Evolutionary conservation across 2,329 filamentous ascomycete genomes (phyloP).

Genomic region (Tolypocladium tundrense): DNA sequence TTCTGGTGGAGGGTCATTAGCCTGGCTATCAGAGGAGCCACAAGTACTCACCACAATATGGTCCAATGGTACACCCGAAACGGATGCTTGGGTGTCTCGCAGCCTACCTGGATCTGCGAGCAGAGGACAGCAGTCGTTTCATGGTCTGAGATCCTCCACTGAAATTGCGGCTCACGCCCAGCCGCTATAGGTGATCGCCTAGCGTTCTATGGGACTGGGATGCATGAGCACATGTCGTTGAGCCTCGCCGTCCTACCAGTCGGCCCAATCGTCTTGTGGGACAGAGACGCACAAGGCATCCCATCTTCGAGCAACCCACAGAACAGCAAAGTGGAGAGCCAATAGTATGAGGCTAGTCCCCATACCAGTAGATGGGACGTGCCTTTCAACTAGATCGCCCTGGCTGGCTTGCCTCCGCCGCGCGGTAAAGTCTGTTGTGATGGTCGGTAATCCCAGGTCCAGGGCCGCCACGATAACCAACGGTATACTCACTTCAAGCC

Average conservation of each 20-base stretch:
- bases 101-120: background rate
- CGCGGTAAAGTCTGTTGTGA: slow-evolving; percentile 2
- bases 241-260: slow-evolving; percentile 13
- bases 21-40: background rate
- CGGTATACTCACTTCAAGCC: slow-evolving; percentile 53
- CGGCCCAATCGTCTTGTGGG: slow-evolving; percentile 16
- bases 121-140: background rate
- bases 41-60: background rate
- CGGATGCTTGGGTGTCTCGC: background rate
- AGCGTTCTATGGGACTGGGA: background rate
- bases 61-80: background rate
- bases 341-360: slow-evolving; percentile 20
- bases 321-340: slow-evolving; percentile 19
- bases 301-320: slow-evolving; percentile 25
- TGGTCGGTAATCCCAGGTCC: slow-evolving; percentile 41
- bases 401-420: slow-evolving; percentile 5
- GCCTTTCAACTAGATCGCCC: slow-evolving; percentile 6
- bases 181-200: background rate
- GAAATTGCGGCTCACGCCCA: background rate
- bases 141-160: background rate
- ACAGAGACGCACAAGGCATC: slow-evolving; percentile 19
- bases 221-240: background rate
- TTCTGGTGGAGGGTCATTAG: background rate
- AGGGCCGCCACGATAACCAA: slow-evolving; percentile 59
- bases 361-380: slow-evolving; percentile 16